Evolutionary conservation across 306 rosid species (phyloP).

Genomic region (Ziziphus jujuba): DNA sequence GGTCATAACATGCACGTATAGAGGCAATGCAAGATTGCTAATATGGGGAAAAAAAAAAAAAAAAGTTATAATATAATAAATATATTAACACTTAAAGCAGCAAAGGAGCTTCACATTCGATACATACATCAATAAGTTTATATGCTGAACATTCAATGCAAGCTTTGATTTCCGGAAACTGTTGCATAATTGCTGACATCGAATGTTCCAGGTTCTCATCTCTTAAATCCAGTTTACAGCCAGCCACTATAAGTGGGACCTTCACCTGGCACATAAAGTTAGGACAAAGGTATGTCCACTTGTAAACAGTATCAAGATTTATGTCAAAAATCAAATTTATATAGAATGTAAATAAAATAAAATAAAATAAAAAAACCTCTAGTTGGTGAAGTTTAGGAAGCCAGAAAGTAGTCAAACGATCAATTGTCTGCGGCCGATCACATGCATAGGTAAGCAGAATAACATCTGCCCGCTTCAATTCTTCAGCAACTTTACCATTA

Average conservation of each 20-base stretch:
- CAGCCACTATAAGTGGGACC: slow-evolving; percentile 94
- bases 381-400: slow-evolving; percentile 90
- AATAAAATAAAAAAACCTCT: no score
- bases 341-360: no score
- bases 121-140: slow-evolving; percentile 83
- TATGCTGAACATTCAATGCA: slow-evolving; percentile 94
- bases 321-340: no score
- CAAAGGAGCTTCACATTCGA: background rate
- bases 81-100: background rate
- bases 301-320: background rate
- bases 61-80: background rate
- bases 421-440: slow-evolving; percentile 82
- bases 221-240: slow-evolving; percentile 95
- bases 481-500: slow-evolving; percentile 81
- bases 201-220: slow-evolving; percentile 92
- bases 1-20: background rate
- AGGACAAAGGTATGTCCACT: background rate
- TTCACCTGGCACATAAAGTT: slow-evolving; percentile 66
- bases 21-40: background rate
- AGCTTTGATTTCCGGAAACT: slow-evolving; percentile 96
- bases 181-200: slow-evolving; percentile 99
- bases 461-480: slow-evolving; percentile 88
- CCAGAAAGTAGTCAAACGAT: slow-evolving; percentile 79
- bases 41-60: no score
- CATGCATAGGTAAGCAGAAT: slow-evolving; percentile 96